These are phyloP conservation scores for Candida anglica DNA, from an alignment of 805 yeast species.

Conservation along the genomic window DNA sequence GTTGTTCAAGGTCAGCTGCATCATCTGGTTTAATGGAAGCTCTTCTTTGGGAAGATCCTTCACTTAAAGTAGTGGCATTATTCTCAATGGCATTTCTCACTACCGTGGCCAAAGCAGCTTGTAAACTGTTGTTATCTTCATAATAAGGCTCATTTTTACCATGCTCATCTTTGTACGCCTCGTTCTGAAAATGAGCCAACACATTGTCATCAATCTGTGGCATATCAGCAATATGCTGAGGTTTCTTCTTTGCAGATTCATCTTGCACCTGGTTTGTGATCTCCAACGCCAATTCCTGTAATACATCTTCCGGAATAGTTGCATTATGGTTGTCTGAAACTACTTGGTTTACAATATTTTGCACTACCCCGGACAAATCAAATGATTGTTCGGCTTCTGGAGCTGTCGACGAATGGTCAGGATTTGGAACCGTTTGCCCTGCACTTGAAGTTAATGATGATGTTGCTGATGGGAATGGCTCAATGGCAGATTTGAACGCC, in stretches of 20 bases:
- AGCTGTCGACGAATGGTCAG: not conserved
- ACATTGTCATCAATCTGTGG: conserved; percentile 35
- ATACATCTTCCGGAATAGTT: conserved; percentile 15
- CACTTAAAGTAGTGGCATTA: conserved; percentile 3
- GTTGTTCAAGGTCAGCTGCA: conserved; percentile 49
- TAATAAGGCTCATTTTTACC: not conserved
- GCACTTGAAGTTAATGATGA: not conserved
- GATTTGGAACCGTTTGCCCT: not conserved
- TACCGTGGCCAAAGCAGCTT: conserved; percentile 53
- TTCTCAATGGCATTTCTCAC: conserved; percentile 43
- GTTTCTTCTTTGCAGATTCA: conserved; percentile 15
- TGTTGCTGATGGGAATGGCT: not conserved
- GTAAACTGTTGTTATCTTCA: conserved; percentile 21
- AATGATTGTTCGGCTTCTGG: not conserved
- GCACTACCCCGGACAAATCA: conserved; percentile 21
- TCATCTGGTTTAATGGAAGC: conserved; percentile 1
- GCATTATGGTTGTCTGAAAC: conserved; percentile 8
- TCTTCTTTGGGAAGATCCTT: not conserved
- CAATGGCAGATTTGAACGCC: conserved; percentile 21
- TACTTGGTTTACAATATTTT: conserved; percentile 21
- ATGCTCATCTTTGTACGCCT: conserved; percentile 22
- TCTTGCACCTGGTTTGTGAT: conserved; percentile 27
- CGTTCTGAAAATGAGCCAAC: conserved; percentile 32
- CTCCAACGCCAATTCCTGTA: conserved; percentile 26
- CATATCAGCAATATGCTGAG: conserved; percentile 11